Evolutionary conservation across 208 protist genomes (phyloP).

Genomic region (Leishmania turanica): DNA sequence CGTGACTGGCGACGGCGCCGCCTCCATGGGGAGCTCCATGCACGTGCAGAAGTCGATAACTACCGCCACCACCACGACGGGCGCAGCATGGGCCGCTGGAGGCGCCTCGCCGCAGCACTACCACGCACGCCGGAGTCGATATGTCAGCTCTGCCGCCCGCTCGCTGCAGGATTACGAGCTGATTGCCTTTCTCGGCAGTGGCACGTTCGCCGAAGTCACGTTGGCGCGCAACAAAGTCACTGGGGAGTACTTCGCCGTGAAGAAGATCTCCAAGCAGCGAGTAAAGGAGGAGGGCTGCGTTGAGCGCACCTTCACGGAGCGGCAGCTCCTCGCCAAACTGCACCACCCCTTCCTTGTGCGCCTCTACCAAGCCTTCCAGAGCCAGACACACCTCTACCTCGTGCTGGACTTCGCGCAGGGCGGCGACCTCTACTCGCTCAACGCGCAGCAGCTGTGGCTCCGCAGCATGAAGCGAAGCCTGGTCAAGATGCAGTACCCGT

Average conservation of each 20-base stretch:
- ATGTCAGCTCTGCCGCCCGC: slow-evolving; percentile 70
- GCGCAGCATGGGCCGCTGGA: background rate
- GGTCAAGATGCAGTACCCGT: slow-evolving; percentile 51
- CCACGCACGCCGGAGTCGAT: background rate
- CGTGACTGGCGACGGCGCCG: background rate
- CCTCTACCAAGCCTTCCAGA: slow-evolving; percentile 87
- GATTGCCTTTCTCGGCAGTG: slow-evolving; percentile 81
- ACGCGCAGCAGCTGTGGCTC: slow-evolving; percentile 67
- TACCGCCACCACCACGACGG: background rate
- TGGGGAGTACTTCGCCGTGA: slow-evolving; percentile 76
- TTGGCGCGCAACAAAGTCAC: slow-evolving; percentile 74
- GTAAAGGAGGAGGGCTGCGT: slow-evolving; percentile 81
- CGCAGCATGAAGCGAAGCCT: slow-evolving; percentile 56
- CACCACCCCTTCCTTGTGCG: slow-evolving; percentile 83
- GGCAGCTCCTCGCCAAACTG: slow-evolving; percentile 77
- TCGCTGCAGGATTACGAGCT: slow-evolving; percentile 87
- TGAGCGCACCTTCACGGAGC: slow-evolving; percentile 86
- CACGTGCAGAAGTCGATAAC: background rate
- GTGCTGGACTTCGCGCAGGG: slow-evolving; percentile 87
- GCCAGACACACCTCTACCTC: slow-evolving; percentile 79
- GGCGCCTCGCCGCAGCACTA: background rate
- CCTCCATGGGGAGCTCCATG: background rate
- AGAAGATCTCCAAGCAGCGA: slow-evolving; percentile 88
- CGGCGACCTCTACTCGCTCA: slow-evolving; percentile 83
- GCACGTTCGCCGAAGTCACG: slow-evolving; percentile 89